Evolutionary conservation across 768 basidiomycete genomes (phyloP).

Genomic region (Asterophora lycoperdoides): DNA sequence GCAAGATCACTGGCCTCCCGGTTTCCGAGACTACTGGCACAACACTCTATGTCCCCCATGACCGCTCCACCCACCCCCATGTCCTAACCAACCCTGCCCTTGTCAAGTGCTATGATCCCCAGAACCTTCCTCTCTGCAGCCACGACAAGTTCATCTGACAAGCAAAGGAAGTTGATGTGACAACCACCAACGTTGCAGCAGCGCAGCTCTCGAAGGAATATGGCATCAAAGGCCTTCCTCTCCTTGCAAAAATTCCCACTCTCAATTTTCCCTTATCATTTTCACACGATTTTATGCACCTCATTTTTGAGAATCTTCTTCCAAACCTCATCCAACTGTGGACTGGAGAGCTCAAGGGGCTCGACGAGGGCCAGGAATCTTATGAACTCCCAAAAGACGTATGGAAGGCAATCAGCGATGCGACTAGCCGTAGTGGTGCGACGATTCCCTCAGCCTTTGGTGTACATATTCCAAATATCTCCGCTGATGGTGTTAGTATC

Average conservation of each 20-base stretch:
- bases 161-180: constrained; percentile 16
- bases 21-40: constrained; percentile 6
- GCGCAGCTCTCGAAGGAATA: constrained; percentile 16
- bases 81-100: neutral
- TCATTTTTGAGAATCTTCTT: constrained; percentile 36
- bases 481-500: constrained; percentile 17
- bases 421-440: constrained; percentile 23
- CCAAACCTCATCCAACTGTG: constrained; percentile 34
- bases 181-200: constrained; percentile 13
- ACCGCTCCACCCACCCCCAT: constrained; percentile 7
- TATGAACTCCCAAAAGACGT: constrained; percentile 21
- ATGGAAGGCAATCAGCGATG: constrained; percentile 35
- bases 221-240: constrained; percentile 34
- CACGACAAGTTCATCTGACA: constrained; percentile 14
- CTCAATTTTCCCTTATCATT: constrained; percentile 33
- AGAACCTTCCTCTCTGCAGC: constrained; percentile 13
- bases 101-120: constrained; percentile 16
- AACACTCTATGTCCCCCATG: constrained; percentile 21
- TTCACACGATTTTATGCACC: constrained; percentile 48
- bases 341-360: constrained; percentile 36
- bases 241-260: constrained; percentile 28
- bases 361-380: constrained; percentile 25
- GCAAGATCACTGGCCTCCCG: constrained; percentile 25
- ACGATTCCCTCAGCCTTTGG: constrained; percentile 28
- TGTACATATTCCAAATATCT: constrained; percentile 23